Evolutionary conservation across 805 yeast species (phyloP).

Genomic region (Tetrapisispora nanseiensis): DNA sequence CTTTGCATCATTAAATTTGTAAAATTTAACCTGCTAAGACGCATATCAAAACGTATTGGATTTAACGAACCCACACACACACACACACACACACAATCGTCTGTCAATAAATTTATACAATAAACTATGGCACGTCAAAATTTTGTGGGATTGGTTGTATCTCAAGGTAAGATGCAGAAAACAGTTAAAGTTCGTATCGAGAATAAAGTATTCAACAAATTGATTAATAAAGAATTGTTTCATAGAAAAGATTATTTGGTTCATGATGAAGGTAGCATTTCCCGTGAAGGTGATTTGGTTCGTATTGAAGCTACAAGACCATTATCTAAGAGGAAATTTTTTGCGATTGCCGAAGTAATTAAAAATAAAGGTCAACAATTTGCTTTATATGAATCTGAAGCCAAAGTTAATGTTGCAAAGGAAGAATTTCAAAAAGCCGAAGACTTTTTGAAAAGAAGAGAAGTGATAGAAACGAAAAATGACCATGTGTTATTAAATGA

Average conservation of each 20-base stretch:
- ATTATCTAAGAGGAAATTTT: constrained; percentile 67
- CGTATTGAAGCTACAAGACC: constrained; percentile 88
- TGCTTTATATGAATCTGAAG: constrained; percentile 65
- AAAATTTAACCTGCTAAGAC: too few species aligned
- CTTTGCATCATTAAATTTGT: too few species aligned
- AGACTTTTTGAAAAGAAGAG: constrained; percentile 45
- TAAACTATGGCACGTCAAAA: constrained; percentile 79
- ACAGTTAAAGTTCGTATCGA: constrained; percentile 90
- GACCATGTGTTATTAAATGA: constrained; percentile 25
- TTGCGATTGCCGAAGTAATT: constrained; percentile 88
- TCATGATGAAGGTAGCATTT: constrained; percentile 85
- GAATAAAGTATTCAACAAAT: constrained; percentile 59
- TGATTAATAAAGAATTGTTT: constrained; percentile 64
- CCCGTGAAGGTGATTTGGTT: constrained; percentile 92
- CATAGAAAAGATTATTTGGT: constrained; percentile 78
- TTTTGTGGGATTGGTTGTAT: constrained; percentile 83
- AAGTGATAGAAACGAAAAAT: constrained; percentile 22
- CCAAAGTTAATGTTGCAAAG: constrained; percentile 52
- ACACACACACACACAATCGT: too few species aligned
- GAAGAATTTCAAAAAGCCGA: constrained; percentile 54
- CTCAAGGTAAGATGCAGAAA: constrained; percentile 93
- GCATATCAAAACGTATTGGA: too few species aligned
- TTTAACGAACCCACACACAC: too few species aligned
- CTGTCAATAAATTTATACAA: too few species aligned
- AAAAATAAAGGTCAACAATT: constrained; percentile 86